These are phyloP conservation scores for Baorangia bicolor DNA, from an alignment of 768 basidiomycete species.

Conservation along the genomic window DNA sequence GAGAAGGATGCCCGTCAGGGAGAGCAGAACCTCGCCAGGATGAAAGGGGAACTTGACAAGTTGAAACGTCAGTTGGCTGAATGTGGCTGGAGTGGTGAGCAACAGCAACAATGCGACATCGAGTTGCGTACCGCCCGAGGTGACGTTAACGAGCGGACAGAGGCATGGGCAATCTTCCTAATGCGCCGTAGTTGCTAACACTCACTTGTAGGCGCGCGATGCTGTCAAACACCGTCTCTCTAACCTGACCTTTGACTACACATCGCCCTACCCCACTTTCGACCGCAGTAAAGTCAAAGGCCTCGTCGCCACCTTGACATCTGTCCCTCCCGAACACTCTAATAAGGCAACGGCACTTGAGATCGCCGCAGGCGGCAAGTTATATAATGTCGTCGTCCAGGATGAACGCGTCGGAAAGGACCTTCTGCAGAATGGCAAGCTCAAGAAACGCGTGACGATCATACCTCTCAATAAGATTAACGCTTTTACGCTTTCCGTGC, in stretches of 20 bases:
- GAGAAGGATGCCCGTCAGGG: constrained; percentile 82
- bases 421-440: constrained; percentile 70
- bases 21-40: constrained; percentile 60
- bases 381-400: constrained; percentile 93
- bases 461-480: constrained; percentile 94
- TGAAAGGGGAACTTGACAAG: constrained; percentile 57
- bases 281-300: constrained; percentile 88
- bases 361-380: constrained; percentile 82
- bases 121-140: constrained; percentile 51
- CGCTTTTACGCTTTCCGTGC: constrained; percentile 48
- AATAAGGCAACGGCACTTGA: constrained; percentile 88
- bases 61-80: constrained; percentile 50
- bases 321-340: constrained; percentile 65
- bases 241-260: constrained; percentile 80
- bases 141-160: constrained; percentile 54
- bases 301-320: constrained; percentile 85
- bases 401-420: constrained; percentile 87
- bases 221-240: constrained; percentile 62
- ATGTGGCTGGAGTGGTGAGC: constrained; percentile 76
- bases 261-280: constrained; percentile 73
- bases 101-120: constrained; percentile 58
- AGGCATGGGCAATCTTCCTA: constrained; percentile 45
- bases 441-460: constrained; percentile 88
- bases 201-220: constrained; percentile 60
- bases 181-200: constrained; percentile 7